Evolutionary conservation across 257 asterid species (phyloP).

Genomic region (Scutellaria barbata): DNA sequence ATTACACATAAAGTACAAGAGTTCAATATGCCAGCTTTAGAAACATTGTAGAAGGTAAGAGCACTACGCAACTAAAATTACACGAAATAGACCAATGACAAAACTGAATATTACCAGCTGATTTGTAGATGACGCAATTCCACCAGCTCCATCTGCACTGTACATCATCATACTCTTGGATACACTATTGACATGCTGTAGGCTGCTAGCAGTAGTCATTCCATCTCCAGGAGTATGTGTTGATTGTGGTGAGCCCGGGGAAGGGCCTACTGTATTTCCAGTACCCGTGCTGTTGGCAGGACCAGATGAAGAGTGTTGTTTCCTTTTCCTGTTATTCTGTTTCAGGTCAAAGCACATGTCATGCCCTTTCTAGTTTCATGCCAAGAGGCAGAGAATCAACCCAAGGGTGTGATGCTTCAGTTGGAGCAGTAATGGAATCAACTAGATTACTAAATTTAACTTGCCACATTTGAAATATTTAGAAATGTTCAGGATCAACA

Average conservation of each 20-base stretch:
- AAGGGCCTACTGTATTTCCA: slow-evolving; percentile 77
- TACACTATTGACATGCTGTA: slow-evolving; percentile 74
- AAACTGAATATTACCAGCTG: slow-evolving; percentile 69
- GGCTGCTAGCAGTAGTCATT: slow-evolving; percentile 72
- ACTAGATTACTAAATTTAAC: slow-evolving; percentile 1
- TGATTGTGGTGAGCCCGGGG: slow-evolving; percentile 88
- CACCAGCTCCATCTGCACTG: slow-evolving; percentile 89
- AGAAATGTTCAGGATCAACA: slow-evolving; percentile 26
- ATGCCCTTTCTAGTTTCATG: slow-evolving; percentile 23
- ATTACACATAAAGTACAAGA: not conserved
- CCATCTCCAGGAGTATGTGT: slow-evolving; percentile 98
- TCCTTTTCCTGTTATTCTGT: slow-evolving; percentile 91
- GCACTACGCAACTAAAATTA: slow-evolving; percentile 15
- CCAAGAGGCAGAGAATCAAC: slow-evolving; percentile 13
- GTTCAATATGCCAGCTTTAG: not conserved
- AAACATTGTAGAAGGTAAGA: slow-evolving; percentile 16
- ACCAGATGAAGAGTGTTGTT: slow-evolving; percentile 93
- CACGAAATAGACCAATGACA: slow-evolving; percentile 18
- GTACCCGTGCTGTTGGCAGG: slow-evolving; percentile 86
- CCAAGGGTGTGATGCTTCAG: slow-evolving; percentile 18
- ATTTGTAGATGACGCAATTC: slow-evolving; percentile 84
- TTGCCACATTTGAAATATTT: slow-evolving; percentile 1
- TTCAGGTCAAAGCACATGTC: slow-evolving; percentile 36
- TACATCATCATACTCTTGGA: slow-evolving; percentile 83
- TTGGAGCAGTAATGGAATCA: slow-evolving; percentile 3